These are phyloP conservation scores for Phytophthora palmivora DNA, from an alignment of 352 stramenopile species.

Conservation along the genomic window DNA sequence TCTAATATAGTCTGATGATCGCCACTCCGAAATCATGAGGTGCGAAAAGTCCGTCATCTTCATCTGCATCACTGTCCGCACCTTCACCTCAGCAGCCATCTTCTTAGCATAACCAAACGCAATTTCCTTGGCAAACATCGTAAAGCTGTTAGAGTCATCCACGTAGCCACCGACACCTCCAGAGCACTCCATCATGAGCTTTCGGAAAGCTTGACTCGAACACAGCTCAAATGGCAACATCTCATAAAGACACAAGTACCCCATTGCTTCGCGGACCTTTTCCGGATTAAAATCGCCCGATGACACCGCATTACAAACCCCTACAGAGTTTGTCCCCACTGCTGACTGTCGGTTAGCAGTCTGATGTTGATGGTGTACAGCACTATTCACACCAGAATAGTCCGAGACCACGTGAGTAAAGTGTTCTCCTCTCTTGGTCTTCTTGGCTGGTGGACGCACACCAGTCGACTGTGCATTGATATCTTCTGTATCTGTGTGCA, in stretches of 20 bases:
- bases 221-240: constrained; percentile 78
- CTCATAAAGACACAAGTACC: constrained; percentile 69
- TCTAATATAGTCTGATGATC: constrained; percentile 8
- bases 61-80: constrained; percentile 58
- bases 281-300: constrained; percentile 48
- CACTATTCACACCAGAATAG: constrained; percentile 23
- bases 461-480: constrained; percentile 13
- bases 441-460: constrained; percentile 41
- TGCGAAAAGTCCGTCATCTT: constrained; percentile 68
- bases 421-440: constrained; percentile 40
- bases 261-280: constrained; percentile 66
- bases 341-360: constrained; percentile 1
- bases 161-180: constrained; percentile 39
- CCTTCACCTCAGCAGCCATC: constrained; percentile 56
- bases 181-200: constrained; percentile 64
- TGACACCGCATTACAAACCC: background rate
- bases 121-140: constrained; percentile 56
- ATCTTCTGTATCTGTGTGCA: constrained; percentile 28
- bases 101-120: constrained; percentile 58
- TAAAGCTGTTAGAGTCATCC: constrained; percentile 50
- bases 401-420: constrained; percentile 45
- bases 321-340: background rate
- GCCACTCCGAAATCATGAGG: constrained; percentile 66
- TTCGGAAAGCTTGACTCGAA: constrained; percentile 62
- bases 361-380: constrained; percentile 27